phyloP scores from a whole-genome alignment of 1,284 basidiomycete genomes.

The Leccinum griseonigrum region DNA sequence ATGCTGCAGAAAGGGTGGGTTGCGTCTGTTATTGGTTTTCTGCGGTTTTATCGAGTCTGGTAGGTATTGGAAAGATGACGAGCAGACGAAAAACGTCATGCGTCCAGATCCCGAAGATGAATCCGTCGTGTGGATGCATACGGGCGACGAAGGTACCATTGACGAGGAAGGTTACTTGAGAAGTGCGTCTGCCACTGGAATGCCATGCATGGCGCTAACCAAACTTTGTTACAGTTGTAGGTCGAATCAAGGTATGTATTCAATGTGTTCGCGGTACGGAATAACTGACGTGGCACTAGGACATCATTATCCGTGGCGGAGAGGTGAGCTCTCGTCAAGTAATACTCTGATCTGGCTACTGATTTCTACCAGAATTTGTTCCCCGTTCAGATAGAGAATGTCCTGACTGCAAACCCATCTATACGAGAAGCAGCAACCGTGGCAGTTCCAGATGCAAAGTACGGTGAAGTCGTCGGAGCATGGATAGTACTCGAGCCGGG shows the following conservation, averaged over 20 bases:
- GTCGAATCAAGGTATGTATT: slow-evolving; percentile 62
- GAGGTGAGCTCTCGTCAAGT: slow-evolving; percentile 45
- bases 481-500: slow-evolving; percentile 62
- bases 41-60: background rate
- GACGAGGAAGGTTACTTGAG: slow-evolving; percentile 80
- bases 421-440: slow-evolving; percentile 76
- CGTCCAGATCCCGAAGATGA: slow-evolving; percentile 48
- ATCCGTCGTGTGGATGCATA: slow-evolving; percentile 78
- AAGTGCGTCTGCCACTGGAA: slow-evolving; percentile 42
- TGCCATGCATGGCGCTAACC: slow-evolving; percentile 10
- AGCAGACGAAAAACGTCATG: slow-evolving; percentile 67
- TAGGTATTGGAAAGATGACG: slow-evolving; percentile 78
- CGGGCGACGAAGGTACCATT: slow-evolving; percentile 81
- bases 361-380: slow-evolving; percentile 62
- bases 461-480: slow-evolving; percentile 77
- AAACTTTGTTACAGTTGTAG: slow-evolving; percentile 53
- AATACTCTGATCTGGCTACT: background rate
- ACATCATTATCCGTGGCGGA: slow-evolving; percentile 86
- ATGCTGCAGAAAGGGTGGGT: slow-evolving; percentile 73
- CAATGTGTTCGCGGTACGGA: background rate
- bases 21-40: background rate
- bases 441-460: slow-evolving; percentile 67
- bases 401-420: slow-evolving; percentile 55
- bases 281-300: slow-evolving; percentile 38
- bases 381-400: slow-evolving; percentile 84